phyloP scores from a whole-genome alignment of 2,329 filamentous ascomycete species.

The Arthrobotrys sinensis region DNA sequence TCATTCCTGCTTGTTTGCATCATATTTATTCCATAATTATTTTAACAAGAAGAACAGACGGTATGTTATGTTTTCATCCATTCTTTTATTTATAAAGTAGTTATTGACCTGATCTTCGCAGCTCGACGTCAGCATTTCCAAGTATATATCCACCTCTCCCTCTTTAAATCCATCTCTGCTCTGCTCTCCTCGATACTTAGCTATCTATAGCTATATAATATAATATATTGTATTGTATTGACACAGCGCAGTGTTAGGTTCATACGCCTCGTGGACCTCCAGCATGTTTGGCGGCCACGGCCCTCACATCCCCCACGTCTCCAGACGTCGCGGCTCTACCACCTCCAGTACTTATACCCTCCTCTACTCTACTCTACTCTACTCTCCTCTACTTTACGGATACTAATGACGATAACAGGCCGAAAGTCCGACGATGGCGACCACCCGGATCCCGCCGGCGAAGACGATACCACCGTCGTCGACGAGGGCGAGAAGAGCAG shows the following conservation, averaged over 20 bases:
- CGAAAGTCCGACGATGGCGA: constrained; percentile 62
- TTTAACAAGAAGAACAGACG: too few relatives aligned
- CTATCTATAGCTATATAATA: too few relatives aligned
- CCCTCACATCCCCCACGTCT: constrained; percentile 59
- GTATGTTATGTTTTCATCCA: too few relatives aligned
- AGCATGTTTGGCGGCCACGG: constrained; percentile 60
- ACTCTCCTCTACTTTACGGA: neutral
- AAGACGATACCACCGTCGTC: constrained; percentile 64
- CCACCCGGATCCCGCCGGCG: constrained; percentile 60
- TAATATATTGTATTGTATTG: too few relatives aligned
- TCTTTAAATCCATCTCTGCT: too few relatives aligned
- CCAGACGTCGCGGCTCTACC: constrained; percentile 51
- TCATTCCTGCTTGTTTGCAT: too few relatives aligned
- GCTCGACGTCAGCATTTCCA: too few relatives aligned
- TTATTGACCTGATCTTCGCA: too few relatives aligned
- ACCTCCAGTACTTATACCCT: constrained; percentile 41
- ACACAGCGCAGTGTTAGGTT: constrained; percentile 48
- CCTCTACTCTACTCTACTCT: neutral
- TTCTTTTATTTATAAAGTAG: too few relatives aligned
- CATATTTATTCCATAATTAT: too few relatives aligned
- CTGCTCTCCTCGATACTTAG: too few relatives aligned
- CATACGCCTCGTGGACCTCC: constrained; percentile 57
- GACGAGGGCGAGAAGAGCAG: constrained; percentile 65
- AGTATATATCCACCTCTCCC: too few relatives aligned
- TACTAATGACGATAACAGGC: constrained; percentile 37